These are phyloP conservation scores for Trametes cubensis DNA, from an alignment of 768 basidiomycete species.

Conservation along the genomic window DNA sequence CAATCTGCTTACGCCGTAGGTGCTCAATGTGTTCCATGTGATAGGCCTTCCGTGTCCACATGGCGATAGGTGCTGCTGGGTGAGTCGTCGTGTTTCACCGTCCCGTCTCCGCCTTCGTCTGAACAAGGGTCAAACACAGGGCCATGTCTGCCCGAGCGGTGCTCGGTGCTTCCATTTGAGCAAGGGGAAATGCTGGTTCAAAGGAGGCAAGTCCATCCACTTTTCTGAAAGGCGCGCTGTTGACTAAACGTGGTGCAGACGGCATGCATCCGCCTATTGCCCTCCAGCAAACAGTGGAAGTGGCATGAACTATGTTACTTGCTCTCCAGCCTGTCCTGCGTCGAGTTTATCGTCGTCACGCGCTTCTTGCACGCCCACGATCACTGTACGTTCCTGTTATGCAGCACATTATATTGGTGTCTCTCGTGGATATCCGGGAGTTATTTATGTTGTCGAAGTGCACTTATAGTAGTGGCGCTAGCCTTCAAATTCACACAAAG, in stretches of 20 bases:
- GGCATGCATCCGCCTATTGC: slow-evolving; percentile 41
- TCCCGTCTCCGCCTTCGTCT: background rate
- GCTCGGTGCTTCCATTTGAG: slow-evolving; percentile 56
- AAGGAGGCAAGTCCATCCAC: slow-evolving; percentile 55
- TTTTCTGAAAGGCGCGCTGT: background rate
- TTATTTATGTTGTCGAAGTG: background rate
- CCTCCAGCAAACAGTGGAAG: slow-evolving; percentile 1
- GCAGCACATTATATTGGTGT: no score
- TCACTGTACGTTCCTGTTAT: no score
- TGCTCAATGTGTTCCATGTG: background rate
- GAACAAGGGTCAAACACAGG: slow-evolving; percentile 32
- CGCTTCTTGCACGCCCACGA: no score
- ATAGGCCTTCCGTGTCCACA: slow-evolving; percentile 75
- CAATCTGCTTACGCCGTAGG: background rate
- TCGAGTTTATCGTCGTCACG: no score
- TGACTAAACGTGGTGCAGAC: slow-evolving; percentile 30
- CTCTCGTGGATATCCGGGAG: background rate
- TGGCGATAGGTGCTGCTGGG: slow-evolving; percentile 76
- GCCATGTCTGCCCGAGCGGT: slow-evolving; percentile 80
- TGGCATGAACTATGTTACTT: background rate
- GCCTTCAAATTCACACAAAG: no score
- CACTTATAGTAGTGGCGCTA: background rate
- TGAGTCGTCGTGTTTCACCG: slow-evolving; percentile 15
- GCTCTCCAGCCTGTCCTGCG: no score
- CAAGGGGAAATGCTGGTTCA: slow-evolving; percentile 89